Percentiles rank a stretch among this genome's conserved stretches.
These are phyloP conservation scores for Apiospora kogelbergensis DNA, from an alignment of 2,329 filamentous ascomycete species.

Conservation along the genomic window DNA sequence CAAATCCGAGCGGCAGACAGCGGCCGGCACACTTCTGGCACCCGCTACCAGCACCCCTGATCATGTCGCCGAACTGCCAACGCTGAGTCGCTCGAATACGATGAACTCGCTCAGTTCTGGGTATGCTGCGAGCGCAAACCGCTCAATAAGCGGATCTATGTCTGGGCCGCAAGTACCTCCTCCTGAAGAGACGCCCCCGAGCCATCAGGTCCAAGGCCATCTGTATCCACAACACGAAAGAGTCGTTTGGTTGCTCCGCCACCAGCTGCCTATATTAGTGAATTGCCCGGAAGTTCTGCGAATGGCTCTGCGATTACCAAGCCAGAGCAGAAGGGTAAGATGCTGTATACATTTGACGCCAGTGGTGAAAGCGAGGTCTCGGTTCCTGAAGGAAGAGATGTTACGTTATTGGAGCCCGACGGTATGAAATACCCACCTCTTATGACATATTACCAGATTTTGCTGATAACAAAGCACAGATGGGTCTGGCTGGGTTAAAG, in stretches of 20 bases:
- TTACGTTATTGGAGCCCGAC: slow-evolving; percentile 80
- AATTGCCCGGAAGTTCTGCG: slow-evolving; percentile 54
- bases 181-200: slow-evolving; percentile 51
- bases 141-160: slow-evolving; percentile 66
- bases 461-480: slow-evolving; percentile 57
- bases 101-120: slow-evolving; percentile 89
- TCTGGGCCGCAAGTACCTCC: slow-evolving; percentile 43
- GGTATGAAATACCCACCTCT: slow-evolving; percentile 57
- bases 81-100: slow-evolving; percentile 77
- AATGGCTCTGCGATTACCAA: slow-evolving; percentile 40
- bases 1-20: slow-evolving; percentile 80
- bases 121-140: slow-evolving; percentile 75
- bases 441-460: slow-evolving; percentile 16
- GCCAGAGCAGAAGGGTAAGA: slow-evolving; percentile 72
- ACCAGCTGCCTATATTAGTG: slow-evolving; percentile 75
- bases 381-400: slow-evolving; percentile 75
- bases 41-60: slow-evolving; percentile 47
- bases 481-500: slow-evolving; percentile 87
- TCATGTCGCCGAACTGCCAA: slow-evolving; percentile 62
- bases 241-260: slow-evolving; percentile 85
- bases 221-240: slow-evolving; percentile 50
- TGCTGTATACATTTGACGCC: slow-evolving; percentile 86
- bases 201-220: slow-evolving; percentile 47
- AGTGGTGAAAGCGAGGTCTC: slow-evolving; percentile 79
- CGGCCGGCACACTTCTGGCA: slow-evolving; percentile 62